Conservation (phyloP, 192 early-diverging fungal species). For the Entrophospora sp. region DNA sequence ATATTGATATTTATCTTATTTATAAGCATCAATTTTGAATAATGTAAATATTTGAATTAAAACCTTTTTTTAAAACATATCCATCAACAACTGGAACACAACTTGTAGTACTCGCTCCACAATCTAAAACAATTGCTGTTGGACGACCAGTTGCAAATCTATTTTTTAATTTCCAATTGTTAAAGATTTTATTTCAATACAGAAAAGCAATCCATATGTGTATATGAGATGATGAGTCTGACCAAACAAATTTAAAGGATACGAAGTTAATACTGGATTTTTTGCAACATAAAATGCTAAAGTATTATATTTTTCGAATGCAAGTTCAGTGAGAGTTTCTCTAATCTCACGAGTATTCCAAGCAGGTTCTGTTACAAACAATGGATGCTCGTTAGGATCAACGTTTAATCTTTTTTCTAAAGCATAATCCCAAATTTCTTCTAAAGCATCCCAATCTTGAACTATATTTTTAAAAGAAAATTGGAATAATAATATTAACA, state of each 20-base stretch:
- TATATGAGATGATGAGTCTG: no score
- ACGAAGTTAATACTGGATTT: slow-evolving; percentile 86
- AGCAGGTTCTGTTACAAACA: slow-evolving; percentile 84
- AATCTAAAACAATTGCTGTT: slow-evolving; percentile 87
- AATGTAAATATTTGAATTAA: no score
- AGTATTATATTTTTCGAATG: slow-evolving; percentile 87
- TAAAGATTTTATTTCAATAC: not conserved
- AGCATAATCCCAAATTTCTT: slow-evolving; percentile 85
- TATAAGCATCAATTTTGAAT: no score
- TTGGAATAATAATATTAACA: not conserved
- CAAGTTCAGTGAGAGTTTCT: slow-evolving; percentile 83
- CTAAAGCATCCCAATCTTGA: slow-evolving; percentile 88
- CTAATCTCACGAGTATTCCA: slow-evolving; percentile 82
- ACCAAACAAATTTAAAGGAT: slow-evolving; percentile 24
- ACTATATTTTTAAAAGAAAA: slow-evolving; percentile 41
- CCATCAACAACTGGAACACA: slow-evolving; percentile 97
- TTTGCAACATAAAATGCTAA: slow-evolving; percentile 94
- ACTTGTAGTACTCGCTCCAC: slow-evolving; percentile 79
- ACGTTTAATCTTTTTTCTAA: slow-evolving; percentile 63
- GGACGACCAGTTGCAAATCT: slow-evolving; percentile 84
- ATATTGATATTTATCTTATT: no score
- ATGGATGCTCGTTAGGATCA: slow-evolving; percentile 78
- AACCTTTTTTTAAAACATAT: slow-evolving; percentile 85
- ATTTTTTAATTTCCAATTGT: not conserved
- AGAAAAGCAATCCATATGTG: not conserved